phyloP scores from a whole-genome alignment of 1,139 yeast genomes.

The Kodamaea plutei region DNA sequence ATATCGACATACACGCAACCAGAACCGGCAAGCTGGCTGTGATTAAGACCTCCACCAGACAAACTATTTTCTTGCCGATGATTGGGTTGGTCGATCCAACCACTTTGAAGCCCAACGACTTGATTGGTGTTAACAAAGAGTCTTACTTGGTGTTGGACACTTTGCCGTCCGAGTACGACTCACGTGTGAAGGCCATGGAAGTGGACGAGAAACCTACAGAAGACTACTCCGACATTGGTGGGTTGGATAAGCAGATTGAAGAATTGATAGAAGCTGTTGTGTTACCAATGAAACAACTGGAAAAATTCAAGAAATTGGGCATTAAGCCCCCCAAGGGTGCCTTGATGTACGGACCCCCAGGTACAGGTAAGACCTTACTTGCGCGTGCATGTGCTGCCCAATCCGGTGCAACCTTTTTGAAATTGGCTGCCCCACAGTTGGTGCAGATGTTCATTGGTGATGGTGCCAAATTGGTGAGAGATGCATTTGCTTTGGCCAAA shows the following conservation, averaged over 20 bases:
- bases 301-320: conserved; percentile 87
- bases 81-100: conserved; percentile 93
- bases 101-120: conserved; percentile 86
- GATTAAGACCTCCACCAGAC: conserved; percentile 94
- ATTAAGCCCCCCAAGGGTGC: conserved; percentile 99
- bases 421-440: conserved; percentile 95
- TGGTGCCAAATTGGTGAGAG: conserved; percentile 97
- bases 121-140: conserved; percentile 97
- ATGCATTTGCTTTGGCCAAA: conserved; percentile 97
- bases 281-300: conserved; percentile 97
- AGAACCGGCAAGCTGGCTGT: conserved; percentile 97
- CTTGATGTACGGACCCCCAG: conserved; percentile 98
- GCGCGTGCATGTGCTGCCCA: conserved; percentile 99
- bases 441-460: conserved; percentile 99
- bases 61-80: conserved; percentile 92
- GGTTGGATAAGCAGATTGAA: conserved; percentile 95
- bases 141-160: conserved; percentile 91
- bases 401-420: conserved; percentile 95
- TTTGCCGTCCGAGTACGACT: conserved; percentile 94
- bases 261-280: conserved; percentile 98
- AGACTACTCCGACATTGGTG: conserved; percentile 96
- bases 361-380: conserved; percentile 94
- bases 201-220: conserved; percentile 98
- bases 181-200: conserved; percentile 98
- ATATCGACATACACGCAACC: conserved; percentile 87